Conservation (phyloP, 495 filamentous ascomycete species). For the Pseudomonodictys pantanalensis region DNA sequence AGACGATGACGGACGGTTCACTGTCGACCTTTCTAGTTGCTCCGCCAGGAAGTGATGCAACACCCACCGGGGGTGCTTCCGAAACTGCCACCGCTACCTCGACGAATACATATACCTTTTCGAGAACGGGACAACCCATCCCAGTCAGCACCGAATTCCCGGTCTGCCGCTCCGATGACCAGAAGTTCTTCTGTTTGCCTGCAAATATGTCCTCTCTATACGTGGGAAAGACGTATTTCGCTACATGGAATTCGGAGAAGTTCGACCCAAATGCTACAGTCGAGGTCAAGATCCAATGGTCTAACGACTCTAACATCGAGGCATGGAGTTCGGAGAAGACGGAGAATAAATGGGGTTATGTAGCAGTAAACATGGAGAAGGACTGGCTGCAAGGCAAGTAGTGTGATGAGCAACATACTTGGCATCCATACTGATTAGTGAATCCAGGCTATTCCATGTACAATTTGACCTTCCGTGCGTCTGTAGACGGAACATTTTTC, state of each 20-base stretch:
- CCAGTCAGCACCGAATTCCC: conserved; percentile 38
- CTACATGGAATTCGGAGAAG: conserved; percentile 47
- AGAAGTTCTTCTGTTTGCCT: conserved; percentile 45
- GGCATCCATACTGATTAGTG: not conserved
- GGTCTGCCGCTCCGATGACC: conserved; percentile 36
- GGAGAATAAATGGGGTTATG: conserved; percentile 44
- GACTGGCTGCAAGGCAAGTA: conserved; percentile 41
- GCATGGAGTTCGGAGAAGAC: conserved; percentile 43
- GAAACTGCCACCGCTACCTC: conserved; percentile 6
- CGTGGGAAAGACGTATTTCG: conserved; percentile 45
- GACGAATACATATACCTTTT: not conserved
- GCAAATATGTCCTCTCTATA: conserved; percentile 39
- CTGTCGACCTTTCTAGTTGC: conserved; percentile 15
- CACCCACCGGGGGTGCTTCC: conserved; percentile 23
- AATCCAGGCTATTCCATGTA: conserved; percentile 15
- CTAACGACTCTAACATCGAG: conserved; percentile 35
- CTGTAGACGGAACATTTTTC: conserved; percentile 7
- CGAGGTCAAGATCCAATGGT: conserved; percentile 43
- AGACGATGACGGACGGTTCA: conserved; percentile 25
- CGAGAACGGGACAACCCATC: conserved; percentile 5
- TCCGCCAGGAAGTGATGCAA: not conserved
- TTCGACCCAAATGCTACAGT: conserved; percentile 46
- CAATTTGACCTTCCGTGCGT: conserved; percentile 34
- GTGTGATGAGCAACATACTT: too few relatives aligned
- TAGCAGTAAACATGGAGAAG: conserved; percentile 39